Evolutionary conservation across 768 basidiomycete species (phyloP).

Genomic region (Amanita inopinata): DNA sequence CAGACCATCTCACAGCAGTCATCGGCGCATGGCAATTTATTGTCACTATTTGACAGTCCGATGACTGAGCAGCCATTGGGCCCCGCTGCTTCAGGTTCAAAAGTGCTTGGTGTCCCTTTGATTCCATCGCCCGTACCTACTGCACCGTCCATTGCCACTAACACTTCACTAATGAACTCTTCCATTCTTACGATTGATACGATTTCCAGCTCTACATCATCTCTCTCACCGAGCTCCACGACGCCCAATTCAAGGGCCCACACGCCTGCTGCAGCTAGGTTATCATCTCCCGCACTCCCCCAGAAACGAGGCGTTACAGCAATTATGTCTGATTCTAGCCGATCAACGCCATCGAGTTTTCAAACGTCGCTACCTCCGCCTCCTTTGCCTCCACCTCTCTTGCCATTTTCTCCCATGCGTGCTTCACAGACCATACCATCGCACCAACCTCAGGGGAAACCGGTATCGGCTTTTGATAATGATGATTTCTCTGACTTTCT

Average conservation of each 20-base stretch:
- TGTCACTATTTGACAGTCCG: slow-evolving; percentile 20
- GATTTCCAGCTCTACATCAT: slow-evolving; percentile 6
- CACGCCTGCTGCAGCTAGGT: slow-evolving; percentile 4
- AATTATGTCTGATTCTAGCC: slow-evolving; percentile 20
- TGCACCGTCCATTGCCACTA: too few relatives aligned
- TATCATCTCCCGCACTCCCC: slow-evolving; percentile 4
- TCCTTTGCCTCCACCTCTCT: not conserved
- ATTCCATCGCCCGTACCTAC: slow-evolving; percentile 9
- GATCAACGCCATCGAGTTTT: slow-evolving; percentile 2
- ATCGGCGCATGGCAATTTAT: too few relatives aligned
- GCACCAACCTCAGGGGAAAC: slow-evolving; percentile 3
- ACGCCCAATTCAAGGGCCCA: slow-evolving; percentile 6
- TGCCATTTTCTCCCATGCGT: not conserved
- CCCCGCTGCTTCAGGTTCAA: slow-evolving; percentile 9
- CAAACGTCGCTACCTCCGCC: slow-evolving; percentile 3
- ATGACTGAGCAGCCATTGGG: not conserved
- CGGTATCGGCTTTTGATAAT: slow-evolving; percentile 22
- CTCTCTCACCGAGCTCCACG: not conserved
- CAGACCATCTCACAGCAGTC: too few relatives aligned
- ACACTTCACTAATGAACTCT: not conserved
- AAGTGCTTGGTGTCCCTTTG: slow-evolving; percentile 12
- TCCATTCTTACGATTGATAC: not conserved
- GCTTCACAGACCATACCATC: not conserved
- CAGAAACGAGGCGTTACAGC: slow-evolving; percentile 17
- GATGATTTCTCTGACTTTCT: slow-evolving; percentile 46